Base-by-base conservation (phyloP, 176 grass and related monocot species). In the Musa itinerans region DNA sequence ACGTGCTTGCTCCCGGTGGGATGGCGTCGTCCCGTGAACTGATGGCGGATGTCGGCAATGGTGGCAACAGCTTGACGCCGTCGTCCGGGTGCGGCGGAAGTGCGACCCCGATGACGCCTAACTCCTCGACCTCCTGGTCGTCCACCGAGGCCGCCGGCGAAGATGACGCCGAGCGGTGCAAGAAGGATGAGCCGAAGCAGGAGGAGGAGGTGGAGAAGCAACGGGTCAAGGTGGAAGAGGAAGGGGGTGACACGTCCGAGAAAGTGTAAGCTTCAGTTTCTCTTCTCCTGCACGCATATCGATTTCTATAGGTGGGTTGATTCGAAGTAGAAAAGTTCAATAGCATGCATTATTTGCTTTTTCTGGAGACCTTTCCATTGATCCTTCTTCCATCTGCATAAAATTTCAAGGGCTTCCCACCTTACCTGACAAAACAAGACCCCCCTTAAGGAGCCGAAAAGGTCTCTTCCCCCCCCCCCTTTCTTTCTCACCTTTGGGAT, bases 91-190 rank as follows among this genome's bases (percentile, higher is more conserved):
- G 29, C 27, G 65, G 65, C 7, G 57, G 57, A 19, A 19, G 19
- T 20, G 57, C 16, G 6, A 76, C 15, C 53, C 92, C 92, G 54
- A 26, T 78, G 17, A 96, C 94, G 27, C 88, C 94, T 12, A 93
- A 93, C 85, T 98, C 94, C 8, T 97, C 90, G 2, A 85, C 91
- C 81, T 91, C 88, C 0, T 91, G 84, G 1, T 91, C 88, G 23
- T 98, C 90, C 1, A 93, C 77, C 54, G 93, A 97, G 78, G 87
- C 81, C 0, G 89, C 79, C 1, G 81, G 80, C 10, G 86, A 89
- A 16, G 90, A 82, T 69, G 86, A 87, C 8, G 89, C 84, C 8
- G 70, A 25, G 16, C 57, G 57, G 85, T 85, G 53, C 23, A 82
- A 78, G 79, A 74, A 81, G 16, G 73, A 86, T 66, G 10, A 66